Base-by-base conservation (phyloP, 345 rosid genomes). In the Schrenkiella parvula region DNA sequence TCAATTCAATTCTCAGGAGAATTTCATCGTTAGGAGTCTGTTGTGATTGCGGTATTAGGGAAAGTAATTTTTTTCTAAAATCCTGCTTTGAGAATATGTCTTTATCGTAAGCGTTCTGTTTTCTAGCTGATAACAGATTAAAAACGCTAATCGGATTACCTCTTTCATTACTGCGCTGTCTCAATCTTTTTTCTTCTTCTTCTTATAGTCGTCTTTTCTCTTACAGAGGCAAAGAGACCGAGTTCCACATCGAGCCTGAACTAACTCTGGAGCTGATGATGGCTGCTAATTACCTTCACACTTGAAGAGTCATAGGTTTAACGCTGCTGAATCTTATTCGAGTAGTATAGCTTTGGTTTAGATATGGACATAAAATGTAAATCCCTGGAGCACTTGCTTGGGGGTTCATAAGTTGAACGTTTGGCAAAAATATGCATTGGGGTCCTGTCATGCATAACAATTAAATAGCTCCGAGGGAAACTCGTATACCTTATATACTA, bases 241-340 rank as follows among this genome's bases (percentile, higher is more conserved):
- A 87, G 74, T 87, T 87, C 58, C 81, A 78, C 32, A 87, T 87
- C 59, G 92, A 85, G 79, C 92, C 92, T 17, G 92, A 87, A 54
- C 71, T 87, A 60, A 87, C 89, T 46, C 74, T 87, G 61, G 88
- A 85, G 83, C 81, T 87, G 75, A 83, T 87, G 88, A 87, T 87
- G 92, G 89, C 89, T 76, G 89, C 89, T 60, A 87, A 87, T 62
- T 87, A 87, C 57, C 92, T 87, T 66, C 89, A 87, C 74, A 84
- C 92, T 50, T 78, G 69, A 73, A 51, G 64, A 18, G 2, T 4
- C 5, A 0, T 41, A 64, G 54, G 13, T 59, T 46, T 22, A 11
- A 62, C 4, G 59, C 61, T 61, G 70, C 15, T 32, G 64, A 34
- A 25, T 62, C 70, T 50, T 69, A 23, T 35, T 62, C 43, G 42